A percentile compares a stretch with the other conserved stretches of the same genome.
These are phyloP conservation scores for Lyophyllum decastes DNA, from an alignment of 768 basidiomycete genomes.

Conservation along the genomic window DNA sequence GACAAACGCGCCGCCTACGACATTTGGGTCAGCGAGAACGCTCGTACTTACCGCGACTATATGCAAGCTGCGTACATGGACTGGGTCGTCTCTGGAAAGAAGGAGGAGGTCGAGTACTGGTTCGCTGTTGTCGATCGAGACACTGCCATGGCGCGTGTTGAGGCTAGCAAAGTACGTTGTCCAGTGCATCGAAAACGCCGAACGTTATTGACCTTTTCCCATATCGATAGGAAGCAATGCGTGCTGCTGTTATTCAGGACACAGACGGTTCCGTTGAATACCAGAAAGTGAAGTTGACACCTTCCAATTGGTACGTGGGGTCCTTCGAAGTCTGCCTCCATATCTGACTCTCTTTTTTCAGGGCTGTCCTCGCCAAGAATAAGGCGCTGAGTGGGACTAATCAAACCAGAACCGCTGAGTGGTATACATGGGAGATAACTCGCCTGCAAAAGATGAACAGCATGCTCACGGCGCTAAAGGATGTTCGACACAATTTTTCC, in stretches of 20 bases:
- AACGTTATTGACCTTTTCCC: neutral
- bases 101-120: slow-evolving; percentile 10
- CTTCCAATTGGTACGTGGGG: neutral
- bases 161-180: slow-evolving; percentile 3
- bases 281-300: slow-evolving; percentile 1
- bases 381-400: slow-evolving; percentile 1
- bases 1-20: slow-evolving; percentile 2
- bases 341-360: neutral
- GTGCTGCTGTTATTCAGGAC: slow-evolving; percentile 1
- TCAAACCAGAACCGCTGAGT: slow-evolving; percentile 4
- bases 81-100: slow-evolving; percentile 9
- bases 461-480: slow-evolving; percentile 2
- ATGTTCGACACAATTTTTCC: neutral
- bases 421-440: slow-evolving; percentile 11
- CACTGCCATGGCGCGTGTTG: slow-evolving; percentile 8
- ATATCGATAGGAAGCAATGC: slow-evolving; percentile 3
- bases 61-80: slow-evolving; percentile 10
- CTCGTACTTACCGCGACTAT: slow-evolving; percentile 1
- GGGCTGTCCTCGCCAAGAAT: slow-evolving; percentile 6
- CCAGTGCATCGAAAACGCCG: neutral
- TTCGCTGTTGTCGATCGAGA: slow-evolving; percentile 8
- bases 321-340: neutral
- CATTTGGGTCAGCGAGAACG: slow-evolving; percentile 9
- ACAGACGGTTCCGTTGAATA: slow-evolving; percentile 6
- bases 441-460: slow-evolving; percentile 2